Percentiles rank a stretch among this genome's conserved stretches.
Conservation (phyloP, 140 eudicot genomes). For the Senecio squalidus region DNA sequence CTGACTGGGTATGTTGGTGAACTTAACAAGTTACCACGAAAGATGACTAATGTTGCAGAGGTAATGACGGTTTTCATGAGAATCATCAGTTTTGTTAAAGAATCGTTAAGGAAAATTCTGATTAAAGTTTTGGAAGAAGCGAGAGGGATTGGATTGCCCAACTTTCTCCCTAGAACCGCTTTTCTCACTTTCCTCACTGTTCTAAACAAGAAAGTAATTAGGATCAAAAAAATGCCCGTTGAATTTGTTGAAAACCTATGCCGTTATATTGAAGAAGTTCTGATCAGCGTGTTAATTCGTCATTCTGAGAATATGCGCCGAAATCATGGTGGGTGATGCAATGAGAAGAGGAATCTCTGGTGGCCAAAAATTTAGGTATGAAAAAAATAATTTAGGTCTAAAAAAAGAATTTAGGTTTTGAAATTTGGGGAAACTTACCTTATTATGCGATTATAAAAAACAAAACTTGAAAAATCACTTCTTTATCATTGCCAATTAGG, state of each 20-base stretch:
- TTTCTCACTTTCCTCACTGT: slow-evolving; percentile 35
- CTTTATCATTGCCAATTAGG: no score
- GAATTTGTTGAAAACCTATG: slow-evolving; percentile 36
- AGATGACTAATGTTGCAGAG: slow-evolving; percentile 33
- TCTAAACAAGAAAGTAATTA: slow-evolving; percentile 33
- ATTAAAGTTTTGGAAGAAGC: slow-evolving; percentile 37
- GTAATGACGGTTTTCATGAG: slow-evolving; percentile 44
- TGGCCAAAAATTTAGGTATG: no score
- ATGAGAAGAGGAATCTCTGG: no score
- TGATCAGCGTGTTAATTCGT: slow-evolving; percentile 26
- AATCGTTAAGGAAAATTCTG: slow-evolving; percentile 33
- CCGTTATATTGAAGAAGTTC: slow-evolving; percentile 35
- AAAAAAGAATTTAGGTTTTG: no score
- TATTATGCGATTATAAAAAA: no score
- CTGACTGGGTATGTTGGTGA: slow-evolving; percentile 23
- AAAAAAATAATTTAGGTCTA: no score
- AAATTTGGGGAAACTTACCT: no score
- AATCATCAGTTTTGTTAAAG: slow-evolving; percentile 34
- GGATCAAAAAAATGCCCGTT: slow-evolving; percentile 19
- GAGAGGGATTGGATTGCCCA: slow-evolving; percentile 32
- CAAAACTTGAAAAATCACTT: no score
- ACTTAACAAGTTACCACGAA: slow-evolving; percentile 33
- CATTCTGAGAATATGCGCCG: slow-evolving; percentile 49
- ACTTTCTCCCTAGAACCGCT: slow-evolving; percentile 33
- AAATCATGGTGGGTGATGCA: slow-evolving; percentile 14